Evolutionary conservation across 768 basidiomycete species (phyloP).

Genomic region (Bullera alba): DNA sequence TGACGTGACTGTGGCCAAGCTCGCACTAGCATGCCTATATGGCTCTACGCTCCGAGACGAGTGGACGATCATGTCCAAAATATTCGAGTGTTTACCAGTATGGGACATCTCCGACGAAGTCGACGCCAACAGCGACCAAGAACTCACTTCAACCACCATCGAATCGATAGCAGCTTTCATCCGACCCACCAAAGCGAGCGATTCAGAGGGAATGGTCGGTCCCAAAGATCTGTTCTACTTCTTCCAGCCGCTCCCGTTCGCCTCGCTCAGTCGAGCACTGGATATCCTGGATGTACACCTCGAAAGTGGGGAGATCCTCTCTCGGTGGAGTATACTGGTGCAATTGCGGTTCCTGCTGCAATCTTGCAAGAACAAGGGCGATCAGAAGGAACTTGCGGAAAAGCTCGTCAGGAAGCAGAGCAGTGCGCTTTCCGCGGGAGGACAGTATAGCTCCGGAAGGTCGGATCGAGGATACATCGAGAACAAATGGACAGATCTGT

Average conservation of each 20-base stretch:
- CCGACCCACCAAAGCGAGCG: constrained; percentile 58
- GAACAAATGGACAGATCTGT: constrained; percentile 77
- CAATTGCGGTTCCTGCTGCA: constrained; percentile 86
- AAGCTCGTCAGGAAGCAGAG: constrained; percentile 59
- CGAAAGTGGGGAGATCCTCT: constrained; percentile 83
- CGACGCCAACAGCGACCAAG: constrained; percentile 57
- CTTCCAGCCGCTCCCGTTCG: constrained; percentile 68
- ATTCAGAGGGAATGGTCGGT: constrained; percentile 49
- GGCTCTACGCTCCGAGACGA: constrained; percentile 61
- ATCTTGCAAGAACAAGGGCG: constrained; percentile 57
- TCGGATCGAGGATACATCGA: constrained; percentile 47
- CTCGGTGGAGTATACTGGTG: constrained; percentile 76
- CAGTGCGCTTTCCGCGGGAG: background rate
- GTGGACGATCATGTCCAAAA: constrained; percentile 78
- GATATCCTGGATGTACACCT: constrained; percentile 91
- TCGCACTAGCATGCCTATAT: constrained; percentile 84
- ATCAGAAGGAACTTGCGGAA: constrained; percentile 79
- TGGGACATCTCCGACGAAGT: constrained; percentile 55
- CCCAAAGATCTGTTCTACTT: constrained; percentile 66
- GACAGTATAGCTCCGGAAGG: constrained; percentile 26
- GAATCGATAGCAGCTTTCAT: constrained; percentile 72
- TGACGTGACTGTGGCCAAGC: constrained; percentile 74
- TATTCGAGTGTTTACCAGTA: constrained; percentile 93
- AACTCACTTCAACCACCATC: constrained; percentile 74
- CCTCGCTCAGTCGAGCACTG: constrained; percentile 70